Conservation (phyloP, 2,329 filamentous ascomycete genomes). For the Trichoderma endophyticum region DNA sequence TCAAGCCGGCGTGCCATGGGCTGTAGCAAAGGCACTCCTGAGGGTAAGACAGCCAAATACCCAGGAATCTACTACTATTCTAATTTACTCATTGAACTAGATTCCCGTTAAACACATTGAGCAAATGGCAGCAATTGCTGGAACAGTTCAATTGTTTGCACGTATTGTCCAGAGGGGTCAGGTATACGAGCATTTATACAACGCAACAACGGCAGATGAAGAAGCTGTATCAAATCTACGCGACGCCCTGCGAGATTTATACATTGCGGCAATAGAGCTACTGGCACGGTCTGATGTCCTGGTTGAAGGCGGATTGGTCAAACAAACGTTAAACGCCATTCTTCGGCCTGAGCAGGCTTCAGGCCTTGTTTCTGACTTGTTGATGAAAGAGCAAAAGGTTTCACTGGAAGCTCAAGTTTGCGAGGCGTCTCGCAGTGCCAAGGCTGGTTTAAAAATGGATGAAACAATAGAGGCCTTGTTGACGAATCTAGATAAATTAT, state of each 20-base stretch:
- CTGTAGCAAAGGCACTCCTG: conserved; percentile 1
- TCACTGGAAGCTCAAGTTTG: neutral
- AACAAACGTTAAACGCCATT: neutral
- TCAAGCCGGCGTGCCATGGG: conserved; percentile 9
- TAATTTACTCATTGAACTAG: neutral
- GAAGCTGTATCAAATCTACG: neutral
- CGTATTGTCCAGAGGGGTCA: conserved; percentile 5
- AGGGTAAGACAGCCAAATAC: neutral
- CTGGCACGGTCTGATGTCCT: neutral
- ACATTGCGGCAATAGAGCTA: conserved; percentile 6
- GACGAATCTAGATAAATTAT: neutral
- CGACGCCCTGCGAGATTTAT: neutral
- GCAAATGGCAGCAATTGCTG: conserved; percentile 12
- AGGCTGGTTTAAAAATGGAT: neutral
- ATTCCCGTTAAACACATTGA: conserved; percentile 4
- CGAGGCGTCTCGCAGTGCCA: neutral
- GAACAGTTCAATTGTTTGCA: neutral
- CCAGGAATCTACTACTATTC: neutral
- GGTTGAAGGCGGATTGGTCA: neutral
- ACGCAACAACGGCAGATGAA: neutral
- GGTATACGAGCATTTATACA: conserved; percentile 9
- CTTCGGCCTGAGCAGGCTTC: neutral
- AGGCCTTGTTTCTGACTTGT: neutral
- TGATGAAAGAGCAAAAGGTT: neutral
- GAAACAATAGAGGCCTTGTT: neutral